Evolutionary conservation across 805 yeast species (phyloP), one percentile per base, ranked within the genome.

Genomic region (Metschnikowia gelsemii): DNA sequence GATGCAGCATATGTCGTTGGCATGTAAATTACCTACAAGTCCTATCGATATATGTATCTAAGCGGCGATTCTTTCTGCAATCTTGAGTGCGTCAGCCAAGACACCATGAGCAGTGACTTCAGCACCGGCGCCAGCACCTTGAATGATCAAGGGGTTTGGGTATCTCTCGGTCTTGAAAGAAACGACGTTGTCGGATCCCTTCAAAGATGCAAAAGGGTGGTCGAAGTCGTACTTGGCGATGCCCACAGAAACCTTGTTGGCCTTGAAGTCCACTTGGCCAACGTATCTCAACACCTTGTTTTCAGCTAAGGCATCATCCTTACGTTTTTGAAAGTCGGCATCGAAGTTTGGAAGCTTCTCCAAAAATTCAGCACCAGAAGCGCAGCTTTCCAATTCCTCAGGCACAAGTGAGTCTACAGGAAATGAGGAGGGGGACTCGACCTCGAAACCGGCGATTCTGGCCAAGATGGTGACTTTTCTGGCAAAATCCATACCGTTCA

Each of bases 401-500:
- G 99, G 99, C 59, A 93, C 90, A 59, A 93, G 76, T 9, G 96
- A 87, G 59, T 89, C 90, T 24, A 93, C 96, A 27, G 96, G 89
- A 82, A 93, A 91, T 9, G 96, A 80, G 27, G 89, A 77, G 54
- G 98, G 95, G 9, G 93, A 83, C 61, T 83, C 84, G 27, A 93
- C 87, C 45, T 79, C 70, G 40, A 85, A 76, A 2, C 99, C 99
- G 12, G 96, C 76, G 40, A 93, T 77, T 74, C 99, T 85, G 34
- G 96, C 96, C 49, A 93, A 78, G 51, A 93, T 93, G 19, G 99
- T 89, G 22, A 93, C 96, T 67, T 93, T 93, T 77, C 99, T 84
- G 32, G 99, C 99, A 47, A 93, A 96, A 61, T 93, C 99, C 62
- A 93, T 76, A 40, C 99, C 99, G 65, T 91, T 93, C 66, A 93